Conservation (phyloP, 768 basidiomycete genomes). For the Lactarius quietus region DNA sequence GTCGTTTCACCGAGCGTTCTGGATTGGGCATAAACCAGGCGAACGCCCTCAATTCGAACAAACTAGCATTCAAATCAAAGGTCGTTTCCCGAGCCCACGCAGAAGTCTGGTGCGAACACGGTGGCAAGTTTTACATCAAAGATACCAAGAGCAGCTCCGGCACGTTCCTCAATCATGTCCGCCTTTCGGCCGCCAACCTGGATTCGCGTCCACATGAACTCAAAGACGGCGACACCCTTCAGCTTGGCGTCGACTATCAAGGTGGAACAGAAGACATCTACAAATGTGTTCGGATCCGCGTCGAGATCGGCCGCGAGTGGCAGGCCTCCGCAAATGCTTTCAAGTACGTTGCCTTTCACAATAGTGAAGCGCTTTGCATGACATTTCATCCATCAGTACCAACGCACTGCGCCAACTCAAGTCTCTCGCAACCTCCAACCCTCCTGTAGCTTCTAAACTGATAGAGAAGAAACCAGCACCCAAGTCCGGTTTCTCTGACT, state of each 20-base stretch:
- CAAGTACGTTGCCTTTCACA: constrained; percentile 53
- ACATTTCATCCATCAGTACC: constrained; percentile 42
- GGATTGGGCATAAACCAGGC: constrained; percentile 62
- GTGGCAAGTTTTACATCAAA: constrained; percentile 75
- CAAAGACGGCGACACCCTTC: constrained; percentile 91
- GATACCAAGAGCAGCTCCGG: constrained; percentile 90
- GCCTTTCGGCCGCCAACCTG: constrained; percentile 78
- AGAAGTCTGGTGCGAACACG: constrained; percentile 80
- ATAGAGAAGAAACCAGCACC: constrained; percentile 28
- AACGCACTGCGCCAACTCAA: constrained; percentile 80
- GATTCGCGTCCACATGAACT: constrained; percentile 75
- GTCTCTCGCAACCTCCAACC: constrained; percentile 46
- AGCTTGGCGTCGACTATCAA: constrained; percentile 96
- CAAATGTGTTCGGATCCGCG: constrained; percentile 92
- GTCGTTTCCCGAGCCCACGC: constrained; percentile 94
- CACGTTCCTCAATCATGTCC: constrained; percentile 93
- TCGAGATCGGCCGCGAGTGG: constrained; percentile 91
- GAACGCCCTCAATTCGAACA: constrained; percentile 68
- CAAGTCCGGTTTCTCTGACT: constrained; percentile 62
- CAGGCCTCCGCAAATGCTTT: constrained; percentile 85
- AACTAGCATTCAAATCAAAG: constrained; percentile 93
- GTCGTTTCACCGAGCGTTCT: constrained; percentile 88
- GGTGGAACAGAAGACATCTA: constrained; percentile 97
- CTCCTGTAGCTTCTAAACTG: constrained; percentile 29
- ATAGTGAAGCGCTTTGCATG: constrained; percentile 3